Conservation (phyloP, 495 filamentous ascomycete species). For the Hypomontagnella submonticulosa region DNA sequence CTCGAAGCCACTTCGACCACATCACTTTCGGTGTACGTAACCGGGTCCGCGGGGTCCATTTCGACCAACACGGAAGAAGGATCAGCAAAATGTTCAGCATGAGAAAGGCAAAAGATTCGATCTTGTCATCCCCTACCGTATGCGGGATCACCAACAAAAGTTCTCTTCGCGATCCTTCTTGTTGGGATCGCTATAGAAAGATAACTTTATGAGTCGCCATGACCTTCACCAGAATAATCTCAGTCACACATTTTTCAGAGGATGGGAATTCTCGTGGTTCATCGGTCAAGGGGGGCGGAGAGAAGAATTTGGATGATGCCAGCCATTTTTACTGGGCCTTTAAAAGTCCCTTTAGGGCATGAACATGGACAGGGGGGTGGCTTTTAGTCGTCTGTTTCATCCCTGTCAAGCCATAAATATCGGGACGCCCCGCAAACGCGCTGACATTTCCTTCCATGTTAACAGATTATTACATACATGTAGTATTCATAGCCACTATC, state of each 20-base stretch:
- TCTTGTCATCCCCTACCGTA: background rate
- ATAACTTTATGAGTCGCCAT: no score
- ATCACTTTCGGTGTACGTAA: conserved; percentile 12
- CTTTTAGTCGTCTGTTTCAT: background rate
- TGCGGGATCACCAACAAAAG: background rate
- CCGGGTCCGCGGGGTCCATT: background rate
- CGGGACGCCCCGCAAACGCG: background rate
- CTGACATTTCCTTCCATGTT: background rate
- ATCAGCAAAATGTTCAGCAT: no score
- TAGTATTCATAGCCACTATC: no score
- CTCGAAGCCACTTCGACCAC: conserved; percentile 18
- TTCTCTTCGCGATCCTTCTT: background rate
- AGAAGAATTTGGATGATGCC: conserved; percentile 1
- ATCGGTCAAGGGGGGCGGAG: background rate
- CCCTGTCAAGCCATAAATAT: conserved; percentile 10
- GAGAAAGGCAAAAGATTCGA: no score
- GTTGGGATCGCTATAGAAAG: background rate
- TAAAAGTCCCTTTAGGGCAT: background rate
- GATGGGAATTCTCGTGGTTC: background rate
- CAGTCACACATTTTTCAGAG: conserved; percentile 1
- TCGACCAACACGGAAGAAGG: no score
- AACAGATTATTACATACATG: no score
- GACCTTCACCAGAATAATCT: no score
- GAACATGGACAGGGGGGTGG: no score
- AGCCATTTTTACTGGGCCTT: background rate